Evolutionary conservation across 352 stramenopile species (phyloP).

Genomic region (Thraustotheca clavata): DNA sequence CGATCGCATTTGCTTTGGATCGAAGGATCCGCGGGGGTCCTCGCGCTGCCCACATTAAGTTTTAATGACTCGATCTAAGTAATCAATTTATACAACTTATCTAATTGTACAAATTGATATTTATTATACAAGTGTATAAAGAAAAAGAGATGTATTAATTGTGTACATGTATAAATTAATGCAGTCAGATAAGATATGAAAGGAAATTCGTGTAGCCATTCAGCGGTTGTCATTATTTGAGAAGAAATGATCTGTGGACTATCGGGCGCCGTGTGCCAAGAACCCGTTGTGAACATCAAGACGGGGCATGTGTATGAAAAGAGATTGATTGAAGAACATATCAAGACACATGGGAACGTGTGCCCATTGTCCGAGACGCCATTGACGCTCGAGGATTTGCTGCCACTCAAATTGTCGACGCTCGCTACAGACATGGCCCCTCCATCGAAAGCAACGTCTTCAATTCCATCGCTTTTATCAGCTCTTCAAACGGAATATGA

Average conservation of each 20-base stretch:
- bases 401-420: conserved; percentile 42
- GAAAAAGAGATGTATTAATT: neutral
- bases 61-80: neutral
- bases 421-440: neutral
- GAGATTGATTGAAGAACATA: conserved; percentile 71
- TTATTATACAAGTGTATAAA: neutral
- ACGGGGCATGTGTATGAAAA: conserved; percentile 86
- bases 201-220: no score
- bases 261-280: conserved; percentile 67
- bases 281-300: conserved; percentile 79
- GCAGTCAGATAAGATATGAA: no score
- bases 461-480: conserved; percentile 51
- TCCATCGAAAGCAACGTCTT: conserved; percentile 27
- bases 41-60: conserved; percentile 15
- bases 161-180: no score
- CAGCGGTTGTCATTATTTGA: conserved; percentile 1
- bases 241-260: conserved; percentile 64
- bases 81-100: conserved; percentile 2
- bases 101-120: neutral
- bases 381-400: conserved; percentile 37
- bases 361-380: conserved; percentile 20
- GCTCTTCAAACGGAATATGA: conserved; percentile 92
- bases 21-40: conserved; percentile 10
- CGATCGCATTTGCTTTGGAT: neutral
- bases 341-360: conserved; percentile 26